phyloP scores from a whole-genome alignment of 176 grass and related monocot genomes.

The Sorghum bicolor region Sorghum_bicolor_NCBIv3 NC_012875.2:6520501-6521000 shows the following conservation, averaged over 20 bases:
- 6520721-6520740: background rate
- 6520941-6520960: background rate
- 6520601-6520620: background rate
- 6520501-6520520: background rate
- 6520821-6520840: background rate
- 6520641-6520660: background rate
- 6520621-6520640: background rate
- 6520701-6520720: background rate
- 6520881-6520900: background rate
- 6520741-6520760: background rate
- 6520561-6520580: background rate
- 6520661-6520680: background rate
- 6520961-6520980: background rate
- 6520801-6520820: background rate
- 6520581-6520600: background rate
- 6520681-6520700: background rate
- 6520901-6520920: background rate
- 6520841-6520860: background rate
- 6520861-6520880: background rate
- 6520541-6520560: background rate
- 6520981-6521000: background rate
- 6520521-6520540: background rate
- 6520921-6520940: background rate
- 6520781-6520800: background rate
- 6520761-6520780: background rate